A percentile compares a stretch with the other conserved stretches of the same genome.
Evolutionary conservation across 768 basidiomycete species (phyloP).

Genomic region (Lactifluus hygrophoroides): DNA sequence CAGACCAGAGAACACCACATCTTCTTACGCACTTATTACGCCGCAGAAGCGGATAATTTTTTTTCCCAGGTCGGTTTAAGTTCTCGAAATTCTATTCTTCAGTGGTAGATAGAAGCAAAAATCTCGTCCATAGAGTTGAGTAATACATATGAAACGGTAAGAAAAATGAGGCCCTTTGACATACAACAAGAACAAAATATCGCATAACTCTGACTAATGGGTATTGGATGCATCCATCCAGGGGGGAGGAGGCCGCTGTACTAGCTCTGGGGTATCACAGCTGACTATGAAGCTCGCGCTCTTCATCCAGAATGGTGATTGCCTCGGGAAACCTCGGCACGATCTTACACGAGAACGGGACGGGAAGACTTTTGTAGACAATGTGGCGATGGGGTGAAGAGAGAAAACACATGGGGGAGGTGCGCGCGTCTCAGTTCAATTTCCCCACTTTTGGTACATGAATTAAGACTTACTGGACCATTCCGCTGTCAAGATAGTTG

Average conservation of each 20-base stretch:
- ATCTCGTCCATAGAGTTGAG: not conserved
- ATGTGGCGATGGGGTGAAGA: not conserved
- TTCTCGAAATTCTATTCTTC: not conserved
- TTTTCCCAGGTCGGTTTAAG: not conserved
- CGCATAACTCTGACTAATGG: not conserved
- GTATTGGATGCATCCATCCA: not conserved
- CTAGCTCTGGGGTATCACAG: not conserved
- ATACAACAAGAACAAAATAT: not conserved
- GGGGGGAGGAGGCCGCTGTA: no score
- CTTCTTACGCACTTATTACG: constrained; percentile 8
- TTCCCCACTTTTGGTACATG: no score
- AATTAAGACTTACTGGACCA: constrained; percentile 21
- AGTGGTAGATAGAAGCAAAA: not conserved
- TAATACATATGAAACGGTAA: not conserved
- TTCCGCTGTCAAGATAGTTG: constrained; percentile 13
- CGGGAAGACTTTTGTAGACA: constrained; percentile 11
- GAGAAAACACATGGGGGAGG: no score
- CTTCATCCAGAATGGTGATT: constrained; percentile 9
- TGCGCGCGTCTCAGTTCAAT: not conserved
- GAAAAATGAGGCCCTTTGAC: not conserved
- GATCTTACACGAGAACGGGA: constrained; percentile 20
- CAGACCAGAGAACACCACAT: no score
- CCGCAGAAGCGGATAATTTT: not conserved
- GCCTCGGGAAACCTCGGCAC: constrained; percentile 21
- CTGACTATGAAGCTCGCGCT: constrained; percentile 10